A percentile compares a stretch with the other conserved stretches of the same genome.
Conservation (phyloP, 306 rosid genomes). For the Cotoneaster glaucophyllus region DNA sequence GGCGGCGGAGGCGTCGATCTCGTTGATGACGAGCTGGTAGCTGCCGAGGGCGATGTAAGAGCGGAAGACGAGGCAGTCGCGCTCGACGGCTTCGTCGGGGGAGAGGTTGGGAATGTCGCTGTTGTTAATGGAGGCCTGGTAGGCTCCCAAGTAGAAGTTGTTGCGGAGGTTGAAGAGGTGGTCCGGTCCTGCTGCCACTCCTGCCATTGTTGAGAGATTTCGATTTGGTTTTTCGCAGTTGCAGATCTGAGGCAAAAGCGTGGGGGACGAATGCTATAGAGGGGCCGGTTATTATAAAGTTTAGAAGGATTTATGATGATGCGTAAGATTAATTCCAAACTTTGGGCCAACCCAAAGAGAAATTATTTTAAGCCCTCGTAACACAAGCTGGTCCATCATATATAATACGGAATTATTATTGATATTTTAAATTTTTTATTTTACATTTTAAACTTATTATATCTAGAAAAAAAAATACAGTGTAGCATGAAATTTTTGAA, state of each 20-base stretch:
- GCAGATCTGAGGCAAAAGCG: slow-evolving; percentile 10
- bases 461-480: no score
- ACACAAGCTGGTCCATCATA: no score
- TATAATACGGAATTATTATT: no score
- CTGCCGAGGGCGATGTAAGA: slow-evolving; percentile 88
- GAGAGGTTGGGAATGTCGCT: slow-evolving; percentile 68
- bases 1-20: slow-evolving; percentile 79
- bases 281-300: background rate
- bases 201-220: slow-evolving; percentile 23
- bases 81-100: slow-evolving; percentile 62
- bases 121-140: slow-evolving; percentile 84
- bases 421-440: no score
- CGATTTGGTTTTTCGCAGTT: background rate
- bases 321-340: background rate
- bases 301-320: background rate
- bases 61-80: slow-evolving; percentile 78
- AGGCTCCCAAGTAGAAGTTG: slow-evolving; percentile 89
- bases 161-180: slow-evolving; percentile 76
- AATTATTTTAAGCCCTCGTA: no score
- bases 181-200: slow-evolving; percentile 62
- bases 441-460: no score
- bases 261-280: background rate
- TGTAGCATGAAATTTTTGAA: no score
- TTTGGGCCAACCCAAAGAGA: no score
- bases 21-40: slow-evolving; percentile 64